Evolutionary conservation across 2,329 filamentous ascomycete species (phyloP), one percentile per base, ranked within the genome.

Genomic region (Botryotinia calthae): DNA sequence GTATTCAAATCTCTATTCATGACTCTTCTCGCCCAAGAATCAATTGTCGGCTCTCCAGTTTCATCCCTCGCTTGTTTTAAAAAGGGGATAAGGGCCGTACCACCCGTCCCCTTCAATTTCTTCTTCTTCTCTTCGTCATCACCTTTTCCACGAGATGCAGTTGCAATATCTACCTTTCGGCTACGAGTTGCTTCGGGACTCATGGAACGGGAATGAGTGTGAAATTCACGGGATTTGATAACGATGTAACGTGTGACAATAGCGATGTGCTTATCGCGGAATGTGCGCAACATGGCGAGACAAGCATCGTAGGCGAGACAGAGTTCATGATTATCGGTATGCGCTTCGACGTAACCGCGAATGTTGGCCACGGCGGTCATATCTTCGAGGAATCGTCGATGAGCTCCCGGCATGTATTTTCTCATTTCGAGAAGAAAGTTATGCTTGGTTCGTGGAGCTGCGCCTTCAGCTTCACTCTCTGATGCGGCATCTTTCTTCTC

Each of bases 371-470:
- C 90, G 25, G 85, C 85, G 67, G 89, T 86, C 20, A 98, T 90
- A 75, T 97, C 92, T 76, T 92, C 88, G 5, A 99, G 86, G 83
- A 99, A 99, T 58, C 93, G 90, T 5, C 94, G 92, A 80, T 99
- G 96, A 0, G 92, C 89, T 0, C 94, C 95, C 0, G 96, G 96
- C 96, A 99, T 99, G 83, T 99, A 99, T 63, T 88, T 88, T 73
- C 95, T 92, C 96, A 99, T 99, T 76, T 99, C 96, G 80, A 93
- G 90, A 80, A 99, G 95, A 84, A 99, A 99, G 79, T 96, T 97
- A 83, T 97, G 90, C 58, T 87, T 86, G 8, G 89, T 86, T 37
- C 87, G 84, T 51, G 85, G 84, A 1, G 83, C 80, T 71, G 84
- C 83, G 20, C 83, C 83, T 34, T 82, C 82, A 25, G 80, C 79